These are phyloP conservation scores for Gastrodia elata DNA, from an alignment of 106 monocot species.

Conservation along the genomic window DNA sequence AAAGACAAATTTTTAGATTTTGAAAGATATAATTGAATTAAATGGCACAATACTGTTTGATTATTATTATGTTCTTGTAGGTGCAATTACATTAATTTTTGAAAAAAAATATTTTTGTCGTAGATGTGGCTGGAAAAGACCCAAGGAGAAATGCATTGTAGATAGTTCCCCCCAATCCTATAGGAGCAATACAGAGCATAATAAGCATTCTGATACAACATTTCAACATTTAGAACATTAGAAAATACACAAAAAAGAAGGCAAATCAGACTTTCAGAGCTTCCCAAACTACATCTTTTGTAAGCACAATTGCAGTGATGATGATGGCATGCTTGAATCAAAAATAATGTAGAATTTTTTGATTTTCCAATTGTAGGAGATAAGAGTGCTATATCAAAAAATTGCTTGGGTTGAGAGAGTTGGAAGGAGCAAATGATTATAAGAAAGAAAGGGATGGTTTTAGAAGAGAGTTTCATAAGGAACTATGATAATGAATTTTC, in stretches of 20 bases:
- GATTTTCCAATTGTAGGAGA: conserved; percentile 60
- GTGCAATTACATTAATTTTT: conserved; percentile 80
- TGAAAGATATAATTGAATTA: too few species aligned
- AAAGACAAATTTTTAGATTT: too few species aligned
- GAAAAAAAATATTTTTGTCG: conserved; percentile 58
- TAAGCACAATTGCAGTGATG: background rate
- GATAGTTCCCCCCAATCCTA: conserved; percentile 5
- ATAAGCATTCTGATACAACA: conserved; percentile 6
- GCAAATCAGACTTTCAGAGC: conserved; percentile 25
- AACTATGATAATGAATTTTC: background rate
- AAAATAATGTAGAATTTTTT: conserved; percentile 13
- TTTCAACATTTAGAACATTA: conserved; percentile 13
- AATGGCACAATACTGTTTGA: background rate
- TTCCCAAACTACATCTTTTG: conserved; percentile 10
- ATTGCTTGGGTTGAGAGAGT: conserved; percentile 18
- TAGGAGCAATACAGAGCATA: background rate
- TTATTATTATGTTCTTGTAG: conserved; percentile 27
- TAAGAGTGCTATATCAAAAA: conserved; percentile 35
- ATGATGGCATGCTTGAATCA: background rate
- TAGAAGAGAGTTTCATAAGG: background rate
- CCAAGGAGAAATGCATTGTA: conserved; percentile 28
- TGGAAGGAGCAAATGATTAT: conserved; percentile 67
- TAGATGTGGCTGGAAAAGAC: conserved; percentile 88
- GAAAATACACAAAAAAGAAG: conserved; percentile 5
- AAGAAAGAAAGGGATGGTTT: conserved; percentile 9